A percentile compares a stretch with the other conserved stretches of the same genome.
phyloP scores from a whole-genome alignment of 495 filamentous ascomycete genomes.

The Penicillium nucicola region DNA sequence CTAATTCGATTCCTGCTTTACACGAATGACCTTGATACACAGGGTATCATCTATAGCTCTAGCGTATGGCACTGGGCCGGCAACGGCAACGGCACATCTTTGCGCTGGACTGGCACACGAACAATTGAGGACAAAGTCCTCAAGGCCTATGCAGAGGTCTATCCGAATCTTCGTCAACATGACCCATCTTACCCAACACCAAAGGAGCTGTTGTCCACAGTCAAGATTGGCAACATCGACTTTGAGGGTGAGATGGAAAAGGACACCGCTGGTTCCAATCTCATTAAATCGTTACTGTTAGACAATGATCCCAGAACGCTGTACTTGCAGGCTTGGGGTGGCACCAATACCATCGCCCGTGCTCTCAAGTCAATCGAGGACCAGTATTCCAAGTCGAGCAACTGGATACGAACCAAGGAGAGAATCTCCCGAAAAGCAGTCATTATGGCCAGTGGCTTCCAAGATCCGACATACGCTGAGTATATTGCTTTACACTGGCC shows the following conservation, averaged over 20 bases:
- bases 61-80: slow-evolving; percentile 11
- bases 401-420: slow-evolving; percentile 12
- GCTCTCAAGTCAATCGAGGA: slow-evolving; percentile 29
- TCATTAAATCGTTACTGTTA: slow-evolving; percentile 3
- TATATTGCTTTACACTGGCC: slow-evolving; percentile 42
- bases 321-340: slow-evolving; percentile 31
- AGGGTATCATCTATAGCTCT: slow-evolving; percentile 24
- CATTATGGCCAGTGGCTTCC: slow-evolving; percentile 17
- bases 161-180: slow-evolving; percentile 8
- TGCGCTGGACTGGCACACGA: slow-evolving; percentile 12
- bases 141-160: slow-evolving; percentile 8
- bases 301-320: slow-evolving; percentile 6
- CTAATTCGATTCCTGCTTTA: slow-evolving; percentile 36
- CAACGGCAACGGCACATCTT: slow-evolving; percentile 8
- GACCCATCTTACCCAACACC: slow-evolving; percentile 9
- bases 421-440: slow-evolving; percentile 30
- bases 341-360: slow-evolving; percentile 38
- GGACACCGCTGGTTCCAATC: slow-evolving; percentile 7
- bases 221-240: slow-evolving; percentile 13
- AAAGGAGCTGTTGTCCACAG: slow-evolving; percentile 3
- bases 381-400: slow-evolving; percentile 6
- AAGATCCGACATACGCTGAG: slow-evolving; percentile 39
- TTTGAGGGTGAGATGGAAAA: slow-evolving; percentile 11
- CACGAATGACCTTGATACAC: slow-evolving; percentile 35
- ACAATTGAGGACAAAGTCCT: slow-evolving; percentile 11